Evolutionary conservation across 2,329 filamentous ascomycete species (phyloP).

Genomic region (Cladophialophora immunda): DNA sequence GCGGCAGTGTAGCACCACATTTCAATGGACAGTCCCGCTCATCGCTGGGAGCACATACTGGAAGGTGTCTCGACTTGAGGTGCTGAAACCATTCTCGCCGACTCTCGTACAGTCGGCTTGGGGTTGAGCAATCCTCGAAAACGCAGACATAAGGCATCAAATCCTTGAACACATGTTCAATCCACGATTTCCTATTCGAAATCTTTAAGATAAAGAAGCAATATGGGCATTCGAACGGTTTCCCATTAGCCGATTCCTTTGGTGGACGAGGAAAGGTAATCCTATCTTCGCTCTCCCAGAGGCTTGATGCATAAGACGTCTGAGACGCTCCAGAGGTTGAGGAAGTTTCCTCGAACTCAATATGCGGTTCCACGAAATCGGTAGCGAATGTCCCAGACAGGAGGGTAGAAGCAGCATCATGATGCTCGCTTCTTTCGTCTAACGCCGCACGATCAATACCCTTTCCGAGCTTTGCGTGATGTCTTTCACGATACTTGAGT

Average conservation of each 20-base stretch:
- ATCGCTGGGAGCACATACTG: not conserved
- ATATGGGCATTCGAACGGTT: slow-evolving; percentile 52
- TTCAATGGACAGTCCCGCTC: slow-evolving; percentile 11
- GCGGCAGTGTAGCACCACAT: not conserved
- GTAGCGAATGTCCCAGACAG: slow-evolving; percentile 26
- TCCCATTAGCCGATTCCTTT: slow-evolving; percentile 34
- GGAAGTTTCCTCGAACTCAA: slow-evolving; percentile 19
- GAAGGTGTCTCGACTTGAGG: not conserved
- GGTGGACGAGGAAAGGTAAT: slow-evolving; percentile 43
- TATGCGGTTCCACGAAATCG: not conserved
- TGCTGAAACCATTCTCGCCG: slow-evolving; percentile 27
- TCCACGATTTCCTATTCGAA: slow-evolving; percentile 44
- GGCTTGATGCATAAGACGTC: slow-evolving; percentile 47
- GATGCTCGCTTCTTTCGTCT: too few species aligned
- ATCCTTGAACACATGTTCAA: slow-evolving; percentile 51
- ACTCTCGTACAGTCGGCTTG: slow-evolving; percentile 36
- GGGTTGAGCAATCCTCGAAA: slow-evolving; percentile 34
- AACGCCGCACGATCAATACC: too few species aligned
- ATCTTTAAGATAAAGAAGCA: slow-evolving; percentile 50
- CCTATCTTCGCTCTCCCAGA: slow-evolving; percentile 16
- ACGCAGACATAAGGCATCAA: slow-evolving; percentile 52
- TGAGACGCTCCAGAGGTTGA: slow-evolving; percentile 36
- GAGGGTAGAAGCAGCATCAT: slow-evolving; percentile 9
- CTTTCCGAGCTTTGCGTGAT: slow-evolving; percentile 46
- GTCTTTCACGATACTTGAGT: slow-evolving; percentile 50